Conservation (phyloP, 345 rosid genomes). For the Lumnitzera racemosa region DNA sequence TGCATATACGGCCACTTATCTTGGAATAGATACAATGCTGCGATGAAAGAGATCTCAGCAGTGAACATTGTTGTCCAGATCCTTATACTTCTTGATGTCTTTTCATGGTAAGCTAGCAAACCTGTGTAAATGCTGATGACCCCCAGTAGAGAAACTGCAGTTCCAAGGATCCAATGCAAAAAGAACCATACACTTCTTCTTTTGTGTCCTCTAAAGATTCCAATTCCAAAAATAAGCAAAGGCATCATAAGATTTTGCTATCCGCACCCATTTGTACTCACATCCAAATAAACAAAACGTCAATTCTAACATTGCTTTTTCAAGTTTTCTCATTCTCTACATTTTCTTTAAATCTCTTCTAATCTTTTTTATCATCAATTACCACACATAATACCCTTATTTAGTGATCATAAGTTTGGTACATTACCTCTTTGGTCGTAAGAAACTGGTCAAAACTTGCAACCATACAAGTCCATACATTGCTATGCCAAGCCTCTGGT, state of each 20-base stretch:
- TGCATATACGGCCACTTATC: constrained; percentile 50
- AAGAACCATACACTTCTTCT: constrained; percentile 49
- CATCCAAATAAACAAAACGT: not conserved
- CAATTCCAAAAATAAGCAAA: not conserved
- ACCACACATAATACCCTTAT: not conserved
- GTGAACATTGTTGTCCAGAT: constrained; percentile 40
- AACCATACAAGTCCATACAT: constrained; percentile 70
- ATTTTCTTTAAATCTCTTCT: too few species aligned
- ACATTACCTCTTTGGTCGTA: constrained; percentile 59
- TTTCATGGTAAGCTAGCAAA: constrained; percentile 41
- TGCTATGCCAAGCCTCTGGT: constrained; percentile 70
- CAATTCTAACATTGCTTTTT: not conserved
- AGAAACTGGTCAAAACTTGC: constrained; percentile 54
- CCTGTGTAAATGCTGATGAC: constrained; percentile 46
- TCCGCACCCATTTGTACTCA: not conserved
- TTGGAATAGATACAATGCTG: constrained; percentile 46
- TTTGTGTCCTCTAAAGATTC: constrained; percentile 33
- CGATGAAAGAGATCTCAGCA: constrained; percentile 25
- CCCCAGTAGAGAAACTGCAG: constrained; percentile 34
- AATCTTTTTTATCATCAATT: too few species aligned
- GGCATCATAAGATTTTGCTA: not conserved
- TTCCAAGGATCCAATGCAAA: constrained; percentile 52
- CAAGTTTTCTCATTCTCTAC: not conserved
- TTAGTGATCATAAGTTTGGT: constrained; percentile 1
- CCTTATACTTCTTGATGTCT: constrained; percentile 39